A percentile compares a stretch with the other conserved stretches of the same genome.
Evolutionary conservation across 2,329 filamentous ascomycete species (phyloP).

Genomic region (Tolypocladium cylindrosporum): DNA sequence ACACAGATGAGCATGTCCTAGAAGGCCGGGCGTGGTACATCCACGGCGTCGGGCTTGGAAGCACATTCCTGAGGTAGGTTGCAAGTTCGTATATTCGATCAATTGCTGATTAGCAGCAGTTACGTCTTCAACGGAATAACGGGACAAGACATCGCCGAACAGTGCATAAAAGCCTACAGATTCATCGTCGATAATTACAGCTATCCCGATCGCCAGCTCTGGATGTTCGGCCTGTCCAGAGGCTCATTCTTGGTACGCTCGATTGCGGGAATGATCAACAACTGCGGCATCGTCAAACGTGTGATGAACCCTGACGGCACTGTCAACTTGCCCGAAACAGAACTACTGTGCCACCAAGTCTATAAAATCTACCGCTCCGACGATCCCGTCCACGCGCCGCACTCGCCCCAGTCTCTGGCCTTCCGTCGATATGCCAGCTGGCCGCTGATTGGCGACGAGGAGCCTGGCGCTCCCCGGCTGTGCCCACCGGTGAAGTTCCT

Average conservation of each 20-base stretch:
- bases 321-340: constrained; percentile 3
- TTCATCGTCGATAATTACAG: constrained; percentile 12
- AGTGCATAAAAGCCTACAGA: constrained; percentile 2
- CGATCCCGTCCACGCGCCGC: constrained; percentile 7
- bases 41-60: not conserved
- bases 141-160: not conserved
- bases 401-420: constrained; percentile 5
- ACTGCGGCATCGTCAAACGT: constrained; percentile 14
- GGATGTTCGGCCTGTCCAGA: constrained; percentile 17
- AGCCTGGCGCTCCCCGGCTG: not conserved
- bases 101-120: not conserved
- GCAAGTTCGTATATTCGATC: not conserved
- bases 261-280: constrained; percentile 18
- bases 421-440: constrained; percentile 6
- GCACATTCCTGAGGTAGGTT: not conserved
- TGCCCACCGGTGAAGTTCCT: not conserved
- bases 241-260: constrained; percentile 14
- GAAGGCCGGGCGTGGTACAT: not conserved
- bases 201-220: constrained; percentile 10
- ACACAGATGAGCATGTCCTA: not conserved
- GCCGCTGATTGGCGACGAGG: not conserved
- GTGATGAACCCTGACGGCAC: constrained; percentile 1
- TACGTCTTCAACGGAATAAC: not conserved
- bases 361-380: constrained; percentile 13
- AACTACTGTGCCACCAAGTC: constrained; percentile 5